phyloP scores from a whole-genome alignment of 139 green algal genomes.

The Tetratostichococcus sp. region DNA sequence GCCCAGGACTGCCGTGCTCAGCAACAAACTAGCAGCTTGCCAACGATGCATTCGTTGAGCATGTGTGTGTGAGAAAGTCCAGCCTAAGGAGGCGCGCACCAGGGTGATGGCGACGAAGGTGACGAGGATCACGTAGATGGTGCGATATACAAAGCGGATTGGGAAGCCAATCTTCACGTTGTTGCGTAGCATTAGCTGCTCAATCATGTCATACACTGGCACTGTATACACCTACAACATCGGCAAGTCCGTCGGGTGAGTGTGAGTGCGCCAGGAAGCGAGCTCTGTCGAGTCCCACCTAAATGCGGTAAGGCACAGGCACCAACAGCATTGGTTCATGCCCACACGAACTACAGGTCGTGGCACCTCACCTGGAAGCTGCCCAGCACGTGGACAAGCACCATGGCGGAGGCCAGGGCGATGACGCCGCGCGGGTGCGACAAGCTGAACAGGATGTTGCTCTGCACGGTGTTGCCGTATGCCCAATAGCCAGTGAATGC shows the following conservation, averaged over 20 bases:
- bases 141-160: constrained; percentile 12
- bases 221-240: constrained; percentile 37
- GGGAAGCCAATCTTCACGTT: background rate
- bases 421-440: constrained; percentile 17
- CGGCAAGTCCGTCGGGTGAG: too few species aligned
- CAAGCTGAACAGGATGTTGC: constrained; percentile 29
- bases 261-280: too few species aligned
- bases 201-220: constrained; percentile 32
- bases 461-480: constrained; percentile 16
- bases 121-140: constrained; percentile 22
- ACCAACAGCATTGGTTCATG: too few species aligned
- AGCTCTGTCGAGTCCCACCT: too few species aligned
- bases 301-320: too few species aligned
- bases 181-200: constrained; percentile 12
- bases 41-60: too few species aligned
- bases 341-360: too few species aligned
- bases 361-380: background rate
- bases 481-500: constrained; percentile 23
- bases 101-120: constrained; percentile 25
- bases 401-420: constrained; percentile 23
- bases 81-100: too few species aligned
- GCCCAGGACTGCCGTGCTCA: too few species aligned
- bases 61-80: too few species aligned
- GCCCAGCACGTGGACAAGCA: constrained; percentile 24
- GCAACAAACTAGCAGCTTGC: too few species aligned